These are phyloP conservation scores for Penicillium daleae DNA, from an alignment of 495 filamentous ascomycete species.

Conservation along the genomic window DNA sequence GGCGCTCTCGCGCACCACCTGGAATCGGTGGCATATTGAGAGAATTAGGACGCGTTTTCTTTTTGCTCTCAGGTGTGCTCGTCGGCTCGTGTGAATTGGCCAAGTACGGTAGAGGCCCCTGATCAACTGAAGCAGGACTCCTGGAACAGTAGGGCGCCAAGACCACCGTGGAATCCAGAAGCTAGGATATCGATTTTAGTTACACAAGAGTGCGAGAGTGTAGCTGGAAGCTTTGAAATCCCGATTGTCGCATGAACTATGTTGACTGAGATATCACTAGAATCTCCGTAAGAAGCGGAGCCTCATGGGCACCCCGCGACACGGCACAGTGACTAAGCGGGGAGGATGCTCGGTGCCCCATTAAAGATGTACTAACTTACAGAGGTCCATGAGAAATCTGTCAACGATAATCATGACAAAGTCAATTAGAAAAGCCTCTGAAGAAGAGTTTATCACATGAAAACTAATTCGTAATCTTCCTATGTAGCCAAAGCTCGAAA, in stretches of 20 bases:
- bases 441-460: no score
- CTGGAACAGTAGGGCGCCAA: background rate
- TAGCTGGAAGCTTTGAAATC: background rate
- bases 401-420: no score
- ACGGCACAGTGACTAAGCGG: background rate
- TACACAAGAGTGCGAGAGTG: background rate
- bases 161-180: background rate
- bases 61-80: no score
- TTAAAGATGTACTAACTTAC: no score
- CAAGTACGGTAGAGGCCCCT: background rate
- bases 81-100: background rate
- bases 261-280: background rate
- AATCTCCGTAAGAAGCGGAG: background rate
- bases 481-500: no score
- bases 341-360: background rate
- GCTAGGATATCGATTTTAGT: no score
- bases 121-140: background rate
- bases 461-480: no score
- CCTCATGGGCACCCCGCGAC: background rate
- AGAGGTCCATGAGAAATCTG: no score
- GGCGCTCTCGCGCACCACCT: constrained; percentile 30
- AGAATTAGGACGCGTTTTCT: no score
- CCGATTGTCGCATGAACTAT: background rate
- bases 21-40: constrained; percentile 42
- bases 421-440: no score